Conservation (phyloP, 805 yeast species). For the Wickerhamomyces tratensis region DNA sequence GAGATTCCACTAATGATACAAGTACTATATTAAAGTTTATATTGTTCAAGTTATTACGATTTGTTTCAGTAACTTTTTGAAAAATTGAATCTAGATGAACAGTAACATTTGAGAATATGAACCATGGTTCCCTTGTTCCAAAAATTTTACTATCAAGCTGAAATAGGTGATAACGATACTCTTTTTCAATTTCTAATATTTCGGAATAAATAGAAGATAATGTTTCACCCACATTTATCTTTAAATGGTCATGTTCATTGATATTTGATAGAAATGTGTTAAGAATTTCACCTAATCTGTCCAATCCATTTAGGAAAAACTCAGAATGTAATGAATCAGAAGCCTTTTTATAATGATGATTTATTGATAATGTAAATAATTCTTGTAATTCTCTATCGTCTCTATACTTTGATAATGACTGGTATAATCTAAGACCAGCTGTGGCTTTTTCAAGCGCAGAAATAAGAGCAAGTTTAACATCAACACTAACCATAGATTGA, state of each 20-base stretch:
- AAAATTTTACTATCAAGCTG: slow-evolving; percentile 20
- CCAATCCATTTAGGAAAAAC: slow-evolving; percentile 18
- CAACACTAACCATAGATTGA: slow-evolving; percentile 22
- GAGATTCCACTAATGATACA: slow-evolving; percentile 27
- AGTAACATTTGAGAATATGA: slow-evolving; percentile 31
- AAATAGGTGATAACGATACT: slow-evolving; percentile 23
- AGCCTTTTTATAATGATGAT: slow-evolving; percentile 6
- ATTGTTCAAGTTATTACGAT: slow-evolving; percentile 2
- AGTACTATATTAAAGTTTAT: slow-evolving; percentile 16
- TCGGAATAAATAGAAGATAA: slow-evolving; percentile 19
- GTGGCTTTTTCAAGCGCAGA: slow-evolving; percentile 32
- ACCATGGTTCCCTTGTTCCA: slow-evolving; percentile 33
- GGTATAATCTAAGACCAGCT: slow-evolving; percentile 39
- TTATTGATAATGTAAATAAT: slow-evolving; percentile 3
- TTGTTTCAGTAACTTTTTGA: slow-evolving; percentile 16
- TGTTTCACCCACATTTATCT: slow-evolving; percentile 12
- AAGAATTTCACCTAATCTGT: slow-evolving; percentile 17
- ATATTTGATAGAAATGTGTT: slow-evolving; percentile 14
- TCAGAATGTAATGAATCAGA: slow-evolving; percentile 7
- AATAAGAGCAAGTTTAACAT: slow-evolving; percentile 29
- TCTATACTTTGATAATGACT: slow-evolving; percentile 1
- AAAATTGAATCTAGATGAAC: slow-evolving; percentile 31
- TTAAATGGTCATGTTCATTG: slow-evolving; percentile 5
- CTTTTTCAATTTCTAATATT: slow-evolving; percentile 31
- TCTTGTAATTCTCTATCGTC: neutral